Conservation (phyloP, 1,284 basidiomycete species). For the Coniferiporia weirii region DNA sequence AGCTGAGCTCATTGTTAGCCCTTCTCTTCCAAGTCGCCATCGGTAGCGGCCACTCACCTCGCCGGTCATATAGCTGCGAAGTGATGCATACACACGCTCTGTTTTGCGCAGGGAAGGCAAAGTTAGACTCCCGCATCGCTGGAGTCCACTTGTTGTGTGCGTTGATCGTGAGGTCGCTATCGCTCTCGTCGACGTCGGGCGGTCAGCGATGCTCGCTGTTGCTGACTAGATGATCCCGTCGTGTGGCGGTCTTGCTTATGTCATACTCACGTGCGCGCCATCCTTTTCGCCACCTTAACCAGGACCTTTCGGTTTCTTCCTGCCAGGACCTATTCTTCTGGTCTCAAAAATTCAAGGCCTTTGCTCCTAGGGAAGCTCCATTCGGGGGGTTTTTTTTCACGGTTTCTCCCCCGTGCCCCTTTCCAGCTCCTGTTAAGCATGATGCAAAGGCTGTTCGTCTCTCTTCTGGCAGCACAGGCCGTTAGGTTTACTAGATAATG, state of each 20-base stretch:
- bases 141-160: not conserved
- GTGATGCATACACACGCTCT: slow-evolving; percentile 94
- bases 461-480: no score
- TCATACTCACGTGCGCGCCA: not conserved
- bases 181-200: not conserved
- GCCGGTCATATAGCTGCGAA: slow-evolving; percentile 90
- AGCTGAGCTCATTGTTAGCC: slow-evolving; percentile 44
- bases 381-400: no score
- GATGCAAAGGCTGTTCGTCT: no score
- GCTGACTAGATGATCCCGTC: not conserved
- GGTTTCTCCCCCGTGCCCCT: no score
- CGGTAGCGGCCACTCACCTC: slow-evolving; percentile 58
- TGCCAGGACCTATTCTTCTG: no score
- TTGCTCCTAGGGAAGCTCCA: no score
- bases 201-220: not conserved
- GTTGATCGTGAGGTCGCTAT: not conserved
- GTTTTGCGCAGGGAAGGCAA: slow-evolving; percentile 92
- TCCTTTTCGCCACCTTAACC: no score
- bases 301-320: no score
- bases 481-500: no score
- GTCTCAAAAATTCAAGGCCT: no score
- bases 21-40: slow-evolving; percentile 18
- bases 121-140: slow-evolving; percentile 93
- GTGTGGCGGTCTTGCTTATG: not conserved
- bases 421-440: no score